phyloP scores from a whole-genome alignment of 495 filamentous ascomycete species.

The Aspergillus affinis region DNA sequence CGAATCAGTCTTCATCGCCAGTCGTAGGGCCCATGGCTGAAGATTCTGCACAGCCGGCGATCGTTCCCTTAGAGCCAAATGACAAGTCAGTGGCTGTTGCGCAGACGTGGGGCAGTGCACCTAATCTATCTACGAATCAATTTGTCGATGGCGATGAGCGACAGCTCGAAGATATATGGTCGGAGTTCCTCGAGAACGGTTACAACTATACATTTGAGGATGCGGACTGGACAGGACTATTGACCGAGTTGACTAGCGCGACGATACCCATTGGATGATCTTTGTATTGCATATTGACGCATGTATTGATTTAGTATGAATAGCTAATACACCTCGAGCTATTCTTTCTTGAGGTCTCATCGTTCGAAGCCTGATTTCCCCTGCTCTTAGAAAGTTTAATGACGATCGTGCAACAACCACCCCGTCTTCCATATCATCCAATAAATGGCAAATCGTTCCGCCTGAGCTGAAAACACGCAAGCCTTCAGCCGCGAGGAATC shows the following conservation, averaged over 20 bases:
- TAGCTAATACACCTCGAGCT: too few relatives aligned
- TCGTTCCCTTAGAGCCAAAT: background rate
- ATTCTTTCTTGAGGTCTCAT: too few relatives aligned
- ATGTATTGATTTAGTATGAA: too few relatives aligned
- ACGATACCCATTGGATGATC: slow-evolving; percentile 15
- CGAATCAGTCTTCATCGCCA: background rate
- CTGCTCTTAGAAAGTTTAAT: background rate
- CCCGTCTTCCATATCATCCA: background rate
- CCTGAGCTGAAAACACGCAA: background rate
- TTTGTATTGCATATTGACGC: too few relatives aligned
- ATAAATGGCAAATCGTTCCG: background rate
- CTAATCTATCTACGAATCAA: background rate
- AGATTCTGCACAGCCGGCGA: background rate
- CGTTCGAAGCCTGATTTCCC: too few relatives aligned
- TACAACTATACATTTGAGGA: slow-evolving; percentile 23
- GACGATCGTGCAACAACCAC: background rate
- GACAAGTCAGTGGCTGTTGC: background rate
- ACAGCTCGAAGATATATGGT: slow-evolving; percentile 36
- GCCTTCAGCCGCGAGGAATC: background rate
- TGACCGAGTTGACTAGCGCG: slow-evolving; percentile 32
- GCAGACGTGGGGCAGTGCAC: background rate
- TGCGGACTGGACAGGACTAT: slow-evolving; percentile 35
- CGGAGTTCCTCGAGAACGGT: slow-evolving; percentile 34
- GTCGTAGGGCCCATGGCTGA: background rate
- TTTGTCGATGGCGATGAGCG: background rate